These are phyloP conservation scores for Pseudozyma pruni DNA, from an alignment of 1,284 basidiomycete species.

Conservation along the genomic window DNA sequence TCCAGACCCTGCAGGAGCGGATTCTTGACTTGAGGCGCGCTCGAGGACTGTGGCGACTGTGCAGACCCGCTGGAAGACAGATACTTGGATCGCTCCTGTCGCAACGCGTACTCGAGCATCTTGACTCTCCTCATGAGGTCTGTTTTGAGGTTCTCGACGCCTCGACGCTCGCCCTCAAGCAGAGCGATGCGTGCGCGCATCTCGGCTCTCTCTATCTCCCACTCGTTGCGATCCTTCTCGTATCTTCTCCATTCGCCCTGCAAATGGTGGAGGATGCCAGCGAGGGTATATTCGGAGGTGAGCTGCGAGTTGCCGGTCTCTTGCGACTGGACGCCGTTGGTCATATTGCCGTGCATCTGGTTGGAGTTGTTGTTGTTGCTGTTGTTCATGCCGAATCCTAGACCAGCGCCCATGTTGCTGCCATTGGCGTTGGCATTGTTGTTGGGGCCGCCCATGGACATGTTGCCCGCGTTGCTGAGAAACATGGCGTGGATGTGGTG, in stretches of 20 bases:
- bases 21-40: constrained; percentile 37
- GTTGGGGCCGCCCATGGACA: constrained; percentile 34
- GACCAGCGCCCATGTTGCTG: constrained; percentile 31
- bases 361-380: constrained; percentile 39
- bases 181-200: constrained; percentile 98
- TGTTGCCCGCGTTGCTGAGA: constrained; percentile 44
- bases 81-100: constrained; percentile 76
- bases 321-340: constrained; percentile 47
- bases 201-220: constrained; percentile 99
- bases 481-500: constrained; percentile 38
- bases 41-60: constrained; percentile 25
- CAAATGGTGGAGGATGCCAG: constrained; percentile 93
- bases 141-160: constrained; percentile 95
- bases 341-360: constrained; percentile 44
- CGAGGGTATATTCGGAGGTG: constrained; percentile 75
- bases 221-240: constrained; percentile 97
- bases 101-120: constrained; percentile 88
- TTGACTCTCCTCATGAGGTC: constrained; percentile 95
- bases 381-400: constrained; percentile 43
- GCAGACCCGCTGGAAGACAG: constrained; percentile 25
- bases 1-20: constrained; percentile 48
- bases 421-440: constrained; percentile 36
- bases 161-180: constrained; percentile 92
- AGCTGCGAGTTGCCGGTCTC: constrained; percentile 38
- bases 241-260: constrained; percentile 94